Percentiles rank a stretch among this genome's conserved stretches.
Conservation (phyloP, 2,329 filamentous ascomycete species). For the Teratosphaeria destructans region DNA sequence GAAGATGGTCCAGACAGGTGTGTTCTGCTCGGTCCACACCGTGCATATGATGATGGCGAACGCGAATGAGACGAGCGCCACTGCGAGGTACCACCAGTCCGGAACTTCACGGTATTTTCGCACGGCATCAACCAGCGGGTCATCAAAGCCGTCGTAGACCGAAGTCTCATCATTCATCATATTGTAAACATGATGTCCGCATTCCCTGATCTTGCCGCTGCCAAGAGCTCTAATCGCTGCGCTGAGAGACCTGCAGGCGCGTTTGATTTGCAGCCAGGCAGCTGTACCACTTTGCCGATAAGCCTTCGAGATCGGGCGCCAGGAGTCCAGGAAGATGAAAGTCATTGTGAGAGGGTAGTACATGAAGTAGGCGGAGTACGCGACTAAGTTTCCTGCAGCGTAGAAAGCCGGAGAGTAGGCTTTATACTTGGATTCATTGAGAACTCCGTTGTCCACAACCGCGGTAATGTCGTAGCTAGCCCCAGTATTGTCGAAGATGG, state of each 20-base stretch:
- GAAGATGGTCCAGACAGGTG: slow-evolving; percentile 14
- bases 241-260: not conserved
- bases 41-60: slow-evolving; percentile 25
- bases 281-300: slow-evolving; percentile 1
- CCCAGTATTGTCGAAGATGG: slow-evolving; percentile 77
- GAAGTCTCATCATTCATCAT: slow-evolving; percentile 3
- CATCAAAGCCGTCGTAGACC: slow-evolving; percentile 5
- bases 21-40: slow-evolving; percentile 4
- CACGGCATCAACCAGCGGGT: slow-evolving; percentile 26
- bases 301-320: not conserved
- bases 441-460: slow-evolving; percentile 43
- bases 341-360: slow-evolving; percentile 7
- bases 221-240: not conserved
- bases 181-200: not conserved
- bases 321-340: slow-evolving; percentile 6
- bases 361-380: slow-evolving; percentile 3
- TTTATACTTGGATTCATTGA: not conserved
- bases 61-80: slow-evolving; percentile 27
- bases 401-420: slow-evolving; percentile 4
- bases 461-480: slow-evolving; percentile 69
- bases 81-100: slow-evolving; percentile 41
- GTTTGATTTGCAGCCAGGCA: slow-evolving; percentile 1
- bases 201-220: not conserved
- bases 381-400: slow-evolving; percentile 4
- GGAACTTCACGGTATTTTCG: slow-evolving; percentile 37